Percentiles rank a stretch among this genome's conserved stretches.
Evolutionary conservation across 345 rosid genomes (phyloP).

Genomic region (Eucalyptus victrix): DNA sequence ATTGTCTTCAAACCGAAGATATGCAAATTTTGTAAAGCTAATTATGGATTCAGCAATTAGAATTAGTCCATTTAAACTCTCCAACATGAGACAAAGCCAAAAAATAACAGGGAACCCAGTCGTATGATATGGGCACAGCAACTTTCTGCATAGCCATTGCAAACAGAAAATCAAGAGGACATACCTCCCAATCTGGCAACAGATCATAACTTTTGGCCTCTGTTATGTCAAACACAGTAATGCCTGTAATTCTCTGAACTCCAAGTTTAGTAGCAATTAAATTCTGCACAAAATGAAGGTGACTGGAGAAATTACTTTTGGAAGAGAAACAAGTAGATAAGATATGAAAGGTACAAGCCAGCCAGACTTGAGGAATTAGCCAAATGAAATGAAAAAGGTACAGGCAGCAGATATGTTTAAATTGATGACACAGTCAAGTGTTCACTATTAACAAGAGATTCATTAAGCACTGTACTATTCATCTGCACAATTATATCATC

Average conservation of each 20-base stretch:
- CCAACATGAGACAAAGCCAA: not conserved
- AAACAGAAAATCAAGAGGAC: not conserved
- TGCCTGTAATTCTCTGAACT: conserved; percentile 68
- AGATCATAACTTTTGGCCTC: conserved; percentile 59
- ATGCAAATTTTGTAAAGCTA: not conserved
- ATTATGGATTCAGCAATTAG: not conserved
- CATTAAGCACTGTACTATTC: not conserved
- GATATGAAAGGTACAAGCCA: not conserved
- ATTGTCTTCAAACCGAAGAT: not conserved
- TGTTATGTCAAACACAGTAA: conserved; percentile 55
- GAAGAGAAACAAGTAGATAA: not conserved
- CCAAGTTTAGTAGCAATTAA: conserved; percentile 78
- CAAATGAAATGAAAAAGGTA: not conserved
- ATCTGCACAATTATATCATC: not conserved
- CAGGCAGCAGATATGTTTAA: not conserved
- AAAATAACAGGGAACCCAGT: not conserved
- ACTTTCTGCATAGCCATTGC: not conserved
- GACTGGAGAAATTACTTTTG: not conserved
- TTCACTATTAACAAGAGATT: not conserved
- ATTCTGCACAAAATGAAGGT: conserved; percentile 38
- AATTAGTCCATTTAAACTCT: not conserved
- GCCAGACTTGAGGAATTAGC: not conserved
- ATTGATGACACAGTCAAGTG: not conserved
- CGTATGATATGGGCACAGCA: not conserved
- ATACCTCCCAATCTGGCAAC: conserved; percentile 78